These are phyloP conservation scores for Dalbergia cultrata DNA, from an alignment of 306 rosid genomes.

Conservation along the genomic window DNA sequence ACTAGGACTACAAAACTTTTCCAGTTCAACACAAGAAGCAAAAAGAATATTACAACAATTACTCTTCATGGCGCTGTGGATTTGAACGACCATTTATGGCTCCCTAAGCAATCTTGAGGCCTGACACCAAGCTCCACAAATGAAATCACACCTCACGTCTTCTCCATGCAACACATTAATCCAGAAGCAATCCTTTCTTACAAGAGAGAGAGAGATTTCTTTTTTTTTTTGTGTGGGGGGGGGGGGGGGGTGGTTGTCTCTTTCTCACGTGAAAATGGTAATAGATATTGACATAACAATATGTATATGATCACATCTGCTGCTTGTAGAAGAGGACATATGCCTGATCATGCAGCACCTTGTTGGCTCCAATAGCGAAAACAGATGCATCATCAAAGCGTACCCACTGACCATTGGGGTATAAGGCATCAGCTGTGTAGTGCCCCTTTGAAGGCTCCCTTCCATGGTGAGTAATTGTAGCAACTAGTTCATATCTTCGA, in stretches of 20 bases:
- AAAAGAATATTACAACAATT: conserved; percentile 44
- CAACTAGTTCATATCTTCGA: conserved; percentile 87
- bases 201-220: not conserved
- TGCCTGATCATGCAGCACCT: conserved; percentile 91
- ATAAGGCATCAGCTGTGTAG: conserved; percentile 89
- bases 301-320: conserved; percentile 56
- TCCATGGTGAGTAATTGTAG: conserved; percentile 97
- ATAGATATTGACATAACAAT: not conserved
- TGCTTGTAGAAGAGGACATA: conserved; percentile 89
- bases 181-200: conserved; percentile 14
- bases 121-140: conserved; percentile 25
- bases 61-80: conserved; percentile 30
- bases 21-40: not conserved
- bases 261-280: not conserved
- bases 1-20: conserved; percentile 47
- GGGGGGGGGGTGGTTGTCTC: not conserved
- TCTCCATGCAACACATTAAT: conserved; percentile 32
- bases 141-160: conserved; percentile 17
- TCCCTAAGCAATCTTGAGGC: conserved; percentile 27
- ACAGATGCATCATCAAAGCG: conserved; percentile 90
- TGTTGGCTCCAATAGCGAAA: conserved; percentile 62
- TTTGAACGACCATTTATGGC: conserved; percentile 35
- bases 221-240: too few relatives aligned
- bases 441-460: conserved; percentile 95
- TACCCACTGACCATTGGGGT: conserved; percentile 75